phyloP scores from a whole-genome alignment of 164 flowering plant genomes.

The Berberis vulgaris region DNA sequence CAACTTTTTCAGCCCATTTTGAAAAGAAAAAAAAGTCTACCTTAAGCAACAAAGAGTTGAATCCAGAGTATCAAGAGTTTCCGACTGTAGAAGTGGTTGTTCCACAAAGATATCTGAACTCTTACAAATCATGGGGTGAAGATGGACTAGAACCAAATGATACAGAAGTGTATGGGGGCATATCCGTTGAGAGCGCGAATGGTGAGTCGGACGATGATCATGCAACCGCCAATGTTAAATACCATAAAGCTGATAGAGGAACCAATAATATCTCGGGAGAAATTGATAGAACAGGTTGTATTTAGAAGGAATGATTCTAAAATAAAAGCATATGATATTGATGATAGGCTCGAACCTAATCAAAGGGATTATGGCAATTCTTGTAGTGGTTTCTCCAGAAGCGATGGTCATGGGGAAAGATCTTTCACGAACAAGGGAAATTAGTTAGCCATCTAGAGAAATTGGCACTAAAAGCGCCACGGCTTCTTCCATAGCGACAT shows the following conservation, averaged over 20 bases:
- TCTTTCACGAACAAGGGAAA: conserved; percentile 66
- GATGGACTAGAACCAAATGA: conserved; percentile 38
- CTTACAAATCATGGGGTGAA: conserved; percentile 42
- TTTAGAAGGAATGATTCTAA: conserved; percentile 39
- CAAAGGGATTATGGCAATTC: conserved; percentile 40
- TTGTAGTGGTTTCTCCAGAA: conserved; percentile 35
- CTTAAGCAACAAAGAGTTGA: conserved; percentile 68
- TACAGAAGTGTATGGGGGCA: conserved; percentile 26
- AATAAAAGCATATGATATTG: conserved; percentile 25
- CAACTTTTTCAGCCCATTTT: too few relatives aligned
- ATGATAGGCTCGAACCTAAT: conserved; percentile 35
- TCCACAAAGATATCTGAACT: conserved; percentile 48
- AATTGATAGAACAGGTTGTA: conserved; percentile 28
- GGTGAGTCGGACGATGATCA: conserved; percentile 27
- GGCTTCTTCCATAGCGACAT: too few relatives aligned
- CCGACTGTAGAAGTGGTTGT: conserved; percentile 91
- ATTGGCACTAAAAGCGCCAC: too few relatives aligned
- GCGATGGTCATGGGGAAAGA: conserved; percentile 63
- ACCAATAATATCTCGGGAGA: conserved; percentile 27
- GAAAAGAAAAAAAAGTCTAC: conserved; percentile 68
- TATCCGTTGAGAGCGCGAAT: conserved; percentile 22
- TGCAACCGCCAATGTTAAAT: conserved; percentile 22
- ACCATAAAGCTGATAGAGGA: conserved; percentile 34
- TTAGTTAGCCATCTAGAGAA: conserved; percentile 87
- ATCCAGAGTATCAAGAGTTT: conserved; percentile 70